phyloP scores from a whole-genome alignment of 73 alveolate species.

The Paramecium primaurelia region DNA sequence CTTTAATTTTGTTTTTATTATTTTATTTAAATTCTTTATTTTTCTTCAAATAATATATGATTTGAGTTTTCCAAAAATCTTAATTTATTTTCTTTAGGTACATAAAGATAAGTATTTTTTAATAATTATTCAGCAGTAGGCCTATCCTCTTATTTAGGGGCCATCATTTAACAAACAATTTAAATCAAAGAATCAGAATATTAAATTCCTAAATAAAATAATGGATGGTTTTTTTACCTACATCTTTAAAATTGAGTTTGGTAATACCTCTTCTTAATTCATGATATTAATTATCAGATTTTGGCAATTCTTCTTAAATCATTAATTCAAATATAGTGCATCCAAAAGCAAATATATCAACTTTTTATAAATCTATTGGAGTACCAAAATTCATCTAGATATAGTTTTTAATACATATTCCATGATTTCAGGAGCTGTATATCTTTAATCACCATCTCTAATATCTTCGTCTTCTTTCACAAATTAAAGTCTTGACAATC shows the following conservation, averaged over 20 bases:
- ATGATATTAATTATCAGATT: not conserved
- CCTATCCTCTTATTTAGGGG: not conserved
- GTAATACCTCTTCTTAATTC: not conserved
- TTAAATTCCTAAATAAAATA: not conserved
- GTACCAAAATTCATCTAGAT: not conserved
- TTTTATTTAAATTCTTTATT: not conserved
- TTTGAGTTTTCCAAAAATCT: not conserved
- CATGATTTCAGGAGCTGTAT: conserved; percentile 44
- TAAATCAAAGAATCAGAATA: not conserved
- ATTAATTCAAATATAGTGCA: not conserved
- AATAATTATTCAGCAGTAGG: not conserved
- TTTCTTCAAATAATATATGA: not conserved
- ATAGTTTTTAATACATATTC: not conserved
- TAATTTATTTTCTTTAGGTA: not conserved
- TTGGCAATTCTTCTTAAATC: not conserved
- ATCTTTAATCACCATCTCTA: not conserved
- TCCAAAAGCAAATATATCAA: conserved; percentile 38
- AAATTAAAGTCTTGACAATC: not conserved
- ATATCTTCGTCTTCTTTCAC: not conserved
- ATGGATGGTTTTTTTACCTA: not conserved
- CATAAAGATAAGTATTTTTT: not conserved
- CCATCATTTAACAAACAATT: not conserved
- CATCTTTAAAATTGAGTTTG: not conserved
- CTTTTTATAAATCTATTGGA: not conserved
- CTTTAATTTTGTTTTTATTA: not conserved